phyloP scores from a whole-genome alignment of 306 rosid species.

The Pueraria montana region DNA sequence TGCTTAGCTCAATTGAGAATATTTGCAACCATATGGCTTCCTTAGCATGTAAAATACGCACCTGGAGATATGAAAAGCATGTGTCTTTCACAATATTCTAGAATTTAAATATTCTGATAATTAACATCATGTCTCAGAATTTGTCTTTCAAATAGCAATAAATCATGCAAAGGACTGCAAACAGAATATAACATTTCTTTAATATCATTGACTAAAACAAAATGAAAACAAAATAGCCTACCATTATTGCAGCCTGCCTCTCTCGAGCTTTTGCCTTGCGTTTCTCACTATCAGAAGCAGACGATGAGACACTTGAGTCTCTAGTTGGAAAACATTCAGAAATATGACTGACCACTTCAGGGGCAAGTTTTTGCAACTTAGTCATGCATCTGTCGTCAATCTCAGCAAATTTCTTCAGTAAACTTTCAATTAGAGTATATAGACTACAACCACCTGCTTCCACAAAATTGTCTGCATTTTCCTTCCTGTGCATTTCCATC shows the following conservation, averaged over 20 bases:
- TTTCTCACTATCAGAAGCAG: conserved; percentile 82
- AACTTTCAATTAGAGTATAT: conserved; percentile 69
- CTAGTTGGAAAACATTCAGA: conserved; percentile 58
- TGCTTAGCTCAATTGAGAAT: conserved; percentile 16
- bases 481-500: conserved; percentile 77
- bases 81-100: conserved; percentile 28
- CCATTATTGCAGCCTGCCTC: conserved; percentile 95
- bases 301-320: conserved; percentile 53
- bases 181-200: conserved; percentile 22
- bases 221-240: conserved; percentile 46
- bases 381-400: conserved; percentile 77
- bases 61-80: conserved; percentile 22
- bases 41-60: conserved; percentile 32
- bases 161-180: neutral
- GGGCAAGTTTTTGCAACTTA: conserved; percentile 80
- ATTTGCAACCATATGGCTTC: conserved; percentile 35
- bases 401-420: conserved; percentile 90
- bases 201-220: conserved; percentile 28
- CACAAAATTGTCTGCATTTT: conserved; percentile 57
- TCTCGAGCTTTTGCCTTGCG: conserved; percentile 96
- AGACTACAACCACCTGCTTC: conserved; percentile 80
- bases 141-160: conserved; percentile 23
- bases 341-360: conserved; percentile 66
- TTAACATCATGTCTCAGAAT: conserved; percentile 10
- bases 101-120: conserved; percentile 4